Percentiles rank a stretch among this genome's conserved stretches.
These are phyloP conservation scores for Alternaria triticimaculans DNA, from an alignment of 2,329 filamentous ascomycete species.

Conservation along the genomic window DNA sequence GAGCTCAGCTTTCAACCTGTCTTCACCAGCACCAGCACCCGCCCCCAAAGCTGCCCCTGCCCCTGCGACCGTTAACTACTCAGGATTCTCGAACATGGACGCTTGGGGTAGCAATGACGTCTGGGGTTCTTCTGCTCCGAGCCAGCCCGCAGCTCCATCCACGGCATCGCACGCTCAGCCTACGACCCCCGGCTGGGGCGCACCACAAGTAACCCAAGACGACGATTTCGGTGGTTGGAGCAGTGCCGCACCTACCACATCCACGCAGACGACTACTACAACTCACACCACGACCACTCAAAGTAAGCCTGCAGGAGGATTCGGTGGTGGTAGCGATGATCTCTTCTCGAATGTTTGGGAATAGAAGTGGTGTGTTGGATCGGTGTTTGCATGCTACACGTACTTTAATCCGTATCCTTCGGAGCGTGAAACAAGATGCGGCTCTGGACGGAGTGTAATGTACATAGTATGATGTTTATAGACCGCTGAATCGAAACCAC, in stretches of 20 bases:
- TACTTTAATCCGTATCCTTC: neutral
- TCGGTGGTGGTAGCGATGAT: slow-evolving; percentile 71
- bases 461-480: slow-evolving; percentile 11
- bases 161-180: slow-evolving; percentile 48
- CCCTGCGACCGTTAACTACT: slow-evolving; percentile 46
- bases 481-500: slow-evolving; percentile 1
- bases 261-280: slow-evolving; percentile 47
- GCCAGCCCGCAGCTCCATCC: slow-evolving; percentile 51
- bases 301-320: slow-evolving; percentile 60
- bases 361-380: slow-evolving; percentile 49
- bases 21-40: slow-evolving; percentile 43
- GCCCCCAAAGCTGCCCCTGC: slow-evolving; percentile 39
- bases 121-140: slow-evolving; percentile 73
- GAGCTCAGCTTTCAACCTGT: slow-evolving; percentile 74
- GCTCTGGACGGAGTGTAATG: neutral
- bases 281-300: slow-evolving; percentile 23
- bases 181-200: slow-evolving; percentile 64
- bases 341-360: slow-evolving; percentile 97
- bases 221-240: slow-evolving; percentile 98
- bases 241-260: slow-evolving; percentile 71
- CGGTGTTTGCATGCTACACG: neutral
- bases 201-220: slow-evolving; percentile 72
- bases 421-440: neutral
- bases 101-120: slow-evolving; percentile 85
- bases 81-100: slow-evolving; percentile 65